Evolutionary conservation across 208 protist species (phyloP), one percentile per base, ranked within the genome.

Genomic region (Trypanosoma cruzi): DNA sequence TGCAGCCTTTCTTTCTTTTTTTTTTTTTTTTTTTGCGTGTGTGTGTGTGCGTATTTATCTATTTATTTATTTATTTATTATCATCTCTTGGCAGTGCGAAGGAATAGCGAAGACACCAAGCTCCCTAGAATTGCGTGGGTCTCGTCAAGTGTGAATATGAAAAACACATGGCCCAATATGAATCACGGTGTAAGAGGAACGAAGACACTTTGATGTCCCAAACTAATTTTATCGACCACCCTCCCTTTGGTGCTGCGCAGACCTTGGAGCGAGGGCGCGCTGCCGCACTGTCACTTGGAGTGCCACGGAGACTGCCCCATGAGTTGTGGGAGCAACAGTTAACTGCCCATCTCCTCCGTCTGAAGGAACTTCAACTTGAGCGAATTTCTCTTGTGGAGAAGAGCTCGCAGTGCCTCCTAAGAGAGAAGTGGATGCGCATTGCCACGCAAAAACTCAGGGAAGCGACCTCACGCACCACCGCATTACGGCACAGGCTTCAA

Each of bases 321-420:
- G 28, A 58, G 29, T 8, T 36, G 44, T 34, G 36, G 22, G n/a
- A 68, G 32, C 32, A 63, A 40, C 34, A 63, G 28, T 24, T 63
- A 36, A 18, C 62, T 13, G 22, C n/a, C 13, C 65, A 70, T 26
- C 42, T 70, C 3, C 24, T 70, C 62, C 16, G 52, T 40, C 37
- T 70, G 28, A 53, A 70, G 37, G 54, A 70, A 18, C 20, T 70
- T 11, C 28, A 63, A 14, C 31, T 56, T 5, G 65, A 70, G 20
- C 65, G 37, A 22, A 16, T 70, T 36, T 44, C n/a, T n/a, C 42
- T 70, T 26, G 2, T n/a, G 22, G 54, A 70, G 61, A 48, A 55
- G 22, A 55, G 2, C 13, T 2, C 22, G 3, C 2, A 42, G 7
- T 55, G n/a, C 42, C 6, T 14, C 16, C 7, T 70, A 2, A 40